These are phyloP conservation scores for Mortierella sp. DNA, from an alignment of 371 early-diverging fungal species.

Conservation along the genomic window DNA sequence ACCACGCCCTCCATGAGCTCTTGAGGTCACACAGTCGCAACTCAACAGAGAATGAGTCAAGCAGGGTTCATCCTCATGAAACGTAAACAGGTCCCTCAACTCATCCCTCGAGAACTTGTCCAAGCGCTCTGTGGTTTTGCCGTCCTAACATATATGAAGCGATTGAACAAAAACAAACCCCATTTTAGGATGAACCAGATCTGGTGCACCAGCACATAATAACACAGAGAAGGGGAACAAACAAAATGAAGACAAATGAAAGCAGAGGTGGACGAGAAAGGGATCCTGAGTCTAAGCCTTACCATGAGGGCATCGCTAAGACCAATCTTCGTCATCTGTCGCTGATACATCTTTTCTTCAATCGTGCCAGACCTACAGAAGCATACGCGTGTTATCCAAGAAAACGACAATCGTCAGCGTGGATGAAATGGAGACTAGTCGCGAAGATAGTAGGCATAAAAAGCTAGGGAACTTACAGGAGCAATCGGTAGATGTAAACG, in stretches of 20 bases:
- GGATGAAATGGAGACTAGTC: not conserved
- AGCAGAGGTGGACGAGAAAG: not conserved
- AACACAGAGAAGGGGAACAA: not conserved
- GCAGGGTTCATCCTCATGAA: constrained; percentile 60
- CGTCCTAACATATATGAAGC: constrained; percentile 42
- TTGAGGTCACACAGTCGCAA: constrained; percentile 44
- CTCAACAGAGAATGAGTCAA: constrained; percentile 60
- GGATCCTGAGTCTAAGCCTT: not conserved
- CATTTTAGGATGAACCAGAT: not conserved
- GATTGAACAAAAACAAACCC: not conserved
- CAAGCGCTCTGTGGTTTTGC: constrained; percentile 41
- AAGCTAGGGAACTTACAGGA: constrained; percentile 50
- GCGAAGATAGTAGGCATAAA: not conserved
- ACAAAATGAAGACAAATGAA: not conserved
- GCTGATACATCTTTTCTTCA: constrained; percentile 72
- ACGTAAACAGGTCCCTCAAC: constrained; percentile 64
- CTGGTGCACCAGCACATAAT: not conserved
- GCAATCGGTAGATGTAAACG: constrained; percentile 73
- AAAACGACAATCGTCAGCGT: no score
- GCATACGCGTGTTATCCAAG: no score
- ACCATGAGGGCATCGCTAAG: constrained; percentile 66
- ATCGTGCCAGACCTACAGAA: constrained; percentile 63
- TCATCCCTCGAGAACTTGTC: constrained; percentile 57
- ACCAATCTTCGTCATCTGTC: constrained; percentile 67
- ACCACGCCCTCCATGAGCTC: no score